These are phyloP conservation scores for Baeospora myosura DNA, from an alignment of 1,284 basidiomycete genomes.

Conservation along the genomic window DNA sequence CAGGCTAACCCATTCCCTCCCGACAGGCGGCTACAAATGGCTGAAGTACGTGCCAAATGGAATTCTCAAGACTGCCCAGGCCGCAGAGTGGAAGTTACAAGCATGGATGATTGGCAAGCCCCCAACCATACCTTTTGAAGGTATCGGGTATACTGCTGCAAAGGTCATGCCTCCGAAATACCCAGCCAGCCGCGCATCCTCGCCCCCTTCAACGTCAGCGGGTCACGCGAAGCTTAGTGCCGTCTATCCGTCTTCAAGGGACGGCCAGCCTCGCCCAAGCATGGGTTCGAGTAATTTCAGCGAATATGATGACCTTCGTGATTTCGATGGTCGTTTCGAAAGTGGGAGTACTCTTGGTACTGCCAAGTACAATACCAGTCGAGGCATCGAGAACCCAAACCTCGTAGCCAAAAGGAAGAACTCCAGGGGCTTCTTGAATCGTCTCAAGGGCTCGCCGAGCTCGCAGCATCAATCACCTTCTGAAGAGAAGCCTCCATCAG, in stretches of 20 bases:
- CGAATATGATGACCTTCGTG: slow-evolving; percentile 77
- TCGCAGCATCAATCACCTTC: slow-evolving; percentile 37
- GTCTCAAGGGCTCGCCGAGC: slow-evolving; percentile 42
- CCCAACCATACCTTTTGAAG: slow-evolving; percentile 71
- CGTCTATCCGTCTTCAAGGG: slow-evolving; percentile 28
- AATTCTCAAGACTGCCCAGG: slow-evolving; percentile 90
- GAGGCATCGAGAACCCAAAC: slow-evolving; percentile 27
- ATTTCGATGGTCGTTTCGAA: slow-evolving; percentile 78
- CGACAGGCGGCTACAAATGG: slow-evolving; percentile 82
- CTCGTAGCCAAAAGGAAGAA: slow-evolving; percentile 42
- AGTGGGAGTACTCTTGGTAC: slow-evolving; percentile 65
- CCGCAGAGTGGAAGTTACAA: slow-evolving; percentile 94
- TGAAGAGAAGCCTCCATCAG: slow-evolving; percentile 26
- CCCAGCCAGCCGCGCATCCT: slow-evolving; percentile 16
- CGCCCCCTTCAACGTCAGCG: slow-evolving; percentile 21
- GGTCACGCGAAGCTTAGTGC: slow-evolving; percentile 25
- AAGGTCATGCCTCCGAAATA: slow-evolving; percentile 22
- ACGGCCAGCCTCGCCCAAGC: slow-evolving; percentile 47
- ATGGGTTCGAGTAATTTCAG: slow-evolving; percentile 61
- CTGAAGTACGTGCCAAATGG: slow-evolving; percentile 93
- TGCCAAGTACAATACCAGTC: slow-evolving; percentile 24
- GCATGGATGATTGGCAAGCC: slow-evolving; percentile 95
- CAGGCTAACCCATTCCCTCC: slow-evolving; percentile 2
- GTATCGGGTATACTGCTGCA: slow-evolving; percentile 65
- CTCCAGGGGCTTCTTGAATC: slow-evolving; percentile 57